Base-by-base conservation (phyloP, 768 basidiomycete species). In the Lactarius sanguifluus region DNA sequence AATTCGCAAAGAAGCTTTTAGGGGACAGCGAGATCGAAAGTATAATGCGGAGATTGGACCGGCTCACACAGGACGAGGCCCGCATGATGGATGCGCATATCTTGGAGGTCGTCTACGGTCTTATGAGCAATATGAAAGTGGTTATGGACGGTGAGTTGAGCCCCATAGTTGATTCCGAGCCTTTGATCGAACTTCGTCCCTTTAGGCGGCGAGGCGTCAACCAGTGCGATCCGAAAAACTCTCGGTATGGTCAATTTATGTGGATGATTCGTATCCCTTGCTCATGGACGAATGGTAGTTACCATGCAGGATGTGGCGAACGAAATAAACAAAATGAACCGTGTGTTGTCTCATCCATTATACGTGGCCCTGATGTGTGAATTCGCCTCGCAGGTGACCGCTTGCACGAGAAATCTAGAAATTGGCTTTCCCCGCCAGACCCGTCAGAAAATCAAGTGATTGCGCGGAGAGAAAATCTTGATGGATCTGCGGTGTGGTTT, bases 341-440 rank as follows among this genome's bases (percentile, higher is more conserved):
- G 59, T 61, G 2, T 16, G 59, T 45, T 13, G 7, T 50, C 45
- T 16, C 38, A 7, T 13, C 7, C 12, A 25, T 9, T 56, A 10
- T 34, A 7, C 18, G 18, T 34, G 55, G 16, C 16, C 5, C 4
- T 10, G 30, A 56, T 5, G 13, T 1, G 23, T 23, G 18, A n/a
- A 18, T 3, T 18, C 7, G 18, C 7, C 10, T 4, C 20, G 5
- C 41, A 64, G 57, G 55, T 18, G 55, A 57, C 13, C 55, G 32
- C 5, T 23, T 56, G 4, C 62, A 64, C 5, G 10, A 45, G 30
- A 25, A 36, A 2, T 36, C 57, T 12, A 25, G 41, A 15, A 28
- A 13, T 3, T 64, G 62, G 62, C 55, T 64, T 12, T 57, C 40
- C 5, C 62, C 62, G 4, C 62, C 62, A 5, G 55, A 64, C 20